Evolutionary conservation across 1,284 basidiomycete genomes (phyloP), one percentile per base, ranked within the genome.

Genomic region (Ceratorhiza oryzae-sativae): DNA sequence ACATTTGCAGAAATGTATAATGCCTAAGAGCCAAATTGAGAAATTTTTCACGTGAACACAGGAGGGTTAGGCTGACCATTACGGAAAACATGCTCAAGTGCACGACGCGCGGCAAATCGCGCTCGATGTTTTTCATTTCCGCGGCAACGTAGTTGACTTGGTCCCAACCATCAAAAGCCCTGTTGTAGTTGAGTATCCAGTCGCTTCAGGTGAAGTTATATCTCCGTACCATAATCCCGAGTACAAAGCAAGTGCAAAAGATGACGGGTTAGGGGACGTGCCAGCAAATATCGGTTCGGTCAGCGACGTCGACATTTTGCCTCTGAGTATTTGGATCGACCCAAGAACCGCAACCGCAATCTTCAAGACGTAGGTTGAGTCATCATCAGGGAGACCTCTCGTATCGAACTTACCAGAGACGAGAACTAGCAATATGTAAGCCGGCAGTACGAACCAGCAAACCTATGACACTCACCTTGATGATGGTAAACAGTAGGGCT

Each of bases 91-190:
- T 94, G 76, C 94, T 97, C 3, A 85, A 83, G 79, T 98, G 95
- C 56, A 99, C 95, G 0, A 92, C 91, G 71, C 90, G 85, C 0
- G 96, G 96, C 56, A 98, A 90, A 77, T 95, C 95, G 76, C 89
- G 91, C 76, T 90, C 88, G 0, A 93, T 90, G 73, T 91, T 87
- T 70, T 87, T 85, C 85, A 98, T 94, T 80, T 98, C 96, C 30
- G 95, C 96, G 5, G 93, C 94, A 2, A 98, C 93, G 76, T 92
- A 98, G 79, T 95, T 90, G 18, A 87, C 88, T 48, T 82, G 80
- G 59, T 95, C 94, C 93, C 95, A 98, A 0, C 96, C 95, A 79
- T 96, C 94, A 77, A 94, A 95, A 1, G 95, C 95, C 95, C 75
- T 75, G 42, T 63, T 48, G 13, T 23, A 13, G 18, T 48, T 55